Conservation (phyloP, 192 early-diverging fungal genomes). For the Entomortierella lignicola region DNA sequence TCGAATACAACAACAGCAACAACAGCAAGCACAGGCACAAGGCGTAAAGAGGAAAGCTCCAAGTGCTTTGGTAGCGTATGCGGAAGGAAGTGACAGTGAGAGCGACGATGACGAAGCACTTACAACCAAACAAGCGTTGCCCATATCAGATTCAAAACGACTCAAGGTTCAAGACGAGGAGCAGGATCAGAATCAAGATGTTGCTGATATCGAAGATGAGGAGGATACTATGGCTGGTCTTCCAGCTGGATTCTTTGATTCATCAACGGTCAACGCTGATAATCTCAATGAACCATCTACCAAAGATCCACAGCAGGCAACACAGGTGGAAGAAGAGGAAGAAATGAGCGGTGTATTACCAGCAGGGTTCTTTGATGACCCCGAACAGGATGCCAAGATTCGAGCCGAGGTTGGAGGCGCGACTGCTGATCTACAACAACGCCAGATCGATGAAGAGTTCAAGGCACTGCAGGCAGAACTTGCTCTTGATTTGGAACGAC, state of each 20-base stretch:
- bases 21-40: conserved; percentile 20
- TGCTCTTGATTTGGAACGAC: conserved; percentile 30
- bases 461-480: conserved; percentile 41
- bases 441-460: conserved; percentile 43
- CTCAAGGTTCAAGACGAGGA: conserved; percentile 29
- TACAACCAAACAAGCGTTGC: not conserved
- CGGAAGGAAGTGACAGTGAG: conserved; percentile 44
- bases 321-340: conserved; percentile 22
- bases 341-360: conserved; percentile 53
- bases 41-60: conserved; percentile 48
- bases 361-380: conserved; percentile 67
- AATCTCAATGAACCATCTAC: not conserved
- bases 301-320: not conserved
- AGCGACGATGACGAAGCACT: conserved; percentile 32
- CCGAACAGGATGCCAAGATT: conserved; percentile 58
- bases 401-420: conserved; percentile 48
- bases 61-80: conserved; percentile 44
- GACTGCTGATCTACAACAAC: conserved; percentile 43
- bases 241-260: conserved; percentile 62
- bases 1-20: conserved; percentile 34
- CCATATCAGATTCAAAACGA: conserved; percentile 30
- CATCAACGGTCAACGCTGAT: not conserved
- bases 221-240: conserved; percentile 51
- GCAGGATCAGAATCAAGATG: conserved; percentile 25
- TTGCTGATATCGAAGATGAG: conserved; percentile 39